Base-by-base conservation (phyloP, 495 filamentous ascomycete genomes). In the Penicillium alfredii region DNA sequence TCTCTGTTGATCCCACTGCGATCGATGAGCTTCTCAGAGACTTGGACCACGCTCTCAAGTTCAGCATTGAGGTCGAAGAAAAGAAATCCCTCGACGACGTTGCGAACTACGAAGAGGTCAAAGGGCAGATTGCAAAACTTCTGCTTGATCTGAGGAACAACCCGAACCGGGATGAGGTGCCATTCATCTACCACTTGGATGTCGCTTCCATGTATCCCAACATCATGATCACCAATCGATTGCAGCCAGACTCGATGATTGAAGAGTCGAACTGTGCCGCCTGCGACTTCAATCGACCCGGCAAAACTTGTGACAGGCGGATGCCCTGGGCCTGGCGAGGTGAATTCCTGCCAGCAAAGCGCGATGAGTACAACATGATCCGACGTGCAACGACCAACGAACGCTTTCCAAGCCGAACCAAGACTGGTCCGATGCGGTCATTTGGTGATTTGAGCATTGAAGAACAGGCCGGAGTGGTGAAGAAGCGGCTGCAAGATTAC, bases 191-290 rank as follows among this genome's bases (percentile, higher is more conserved):
- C 60, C 92, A 99, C 70, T 70, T 99, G 56, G 92, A 99, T 49
- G 92, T 99, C 30, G 92, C 92, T 10, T 94, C 92, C 34, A 99
- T 99, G 92, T 99, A 99, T 59, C 92, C 92, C 11, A 99, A 99
- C 56, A 99, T 99, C 62, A 99, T 99, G 93, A 97, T 92, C 3
- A 99, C 93, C 7, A 99, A 99, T 53, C 86, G 92, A 50, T 63
- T 99, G 19, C 92, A 99, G 38, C 92, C 92, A 1, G 92, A 99
- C 57, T 97, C 93, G 4, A 92, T 99, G 87, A 94, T 97, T 24
- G 64, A 88, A 29, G 92, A 99, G 55, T 89, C 93, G 3, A 82
- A 92, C 44, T 99, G 92, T 52, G 92, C 92, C 1, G 88, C 93
- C 6, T 99, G 92, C 58, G 92, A 99, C 51, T 99, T 99, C 73